Evolutionary conservation across 495 filamentous ascomycete species (phyloP).

Genomic region (Tuber microsphaerosporum): DNA sequence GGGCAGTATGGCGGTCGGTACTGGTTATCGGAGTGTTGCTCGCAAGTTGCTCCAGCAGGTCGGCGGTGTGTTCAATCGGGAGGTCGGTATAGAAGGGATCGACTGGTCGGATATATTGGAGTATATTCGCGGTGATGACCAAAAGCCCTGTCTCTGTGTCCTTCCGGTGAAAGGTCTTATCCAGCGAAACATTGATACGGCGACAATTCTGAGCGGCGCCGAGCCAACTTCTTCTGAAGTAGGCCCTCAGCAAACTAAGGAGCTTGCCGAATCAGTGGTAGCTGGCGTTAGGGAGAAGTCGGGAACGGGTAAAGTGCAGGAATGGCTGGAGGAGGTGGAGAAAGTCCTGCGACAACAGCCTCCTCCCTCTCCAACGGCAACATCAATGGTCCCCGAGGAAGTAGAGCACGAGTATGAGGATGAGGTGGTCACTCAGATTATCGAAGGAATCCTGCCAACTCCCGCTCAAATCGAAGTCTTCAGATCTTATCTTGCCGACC

Average conservation of each 20-base stretch:
- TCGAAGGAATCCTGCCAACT: constrained; percentile 36
- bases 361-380: constrained; percentile 25
- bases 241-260: constrained; percentile 28
- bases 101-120: constrained; percentile 97
- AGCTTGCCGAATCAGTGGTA: constrained; percentile 37
- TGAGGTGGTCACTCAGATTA: constrained; percentile 39
- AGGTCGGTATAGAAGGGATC: constrained; percentile 78
- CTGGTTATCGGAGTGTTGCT: constrained; percentile 91
- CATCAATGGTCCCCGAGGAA: constrained; percentile 15
- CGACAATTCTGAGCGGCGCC: constrained; percentile 25
- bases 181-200: constrained; percentile 29
- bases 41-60: constrained; percentile 84
- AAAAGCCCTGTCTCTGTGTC: constrained; percentile 55
- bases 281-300: constrained; percentile 36
- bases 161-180: constrained; percentile 39
- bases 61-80: constrained; percentile 85
- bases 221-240: constrained; percentile 9
- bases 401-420: constrained; percentile 37
- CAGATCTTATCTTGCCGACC: constrained; percentile 29
- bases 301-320: constrained; percentile 36
- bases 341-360: constrained; percentile 35
- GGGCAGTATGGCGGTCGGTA: constrained; percentile 90
- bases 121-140: constrained; percentile 75
- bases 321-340: constrained; percentile 41
- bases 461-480: constrained; percentile 33